phyloP scores from a whole-genome alignment of 2,329 filamentous ascomycete species.

The Sporothrix phasma region DNA sequence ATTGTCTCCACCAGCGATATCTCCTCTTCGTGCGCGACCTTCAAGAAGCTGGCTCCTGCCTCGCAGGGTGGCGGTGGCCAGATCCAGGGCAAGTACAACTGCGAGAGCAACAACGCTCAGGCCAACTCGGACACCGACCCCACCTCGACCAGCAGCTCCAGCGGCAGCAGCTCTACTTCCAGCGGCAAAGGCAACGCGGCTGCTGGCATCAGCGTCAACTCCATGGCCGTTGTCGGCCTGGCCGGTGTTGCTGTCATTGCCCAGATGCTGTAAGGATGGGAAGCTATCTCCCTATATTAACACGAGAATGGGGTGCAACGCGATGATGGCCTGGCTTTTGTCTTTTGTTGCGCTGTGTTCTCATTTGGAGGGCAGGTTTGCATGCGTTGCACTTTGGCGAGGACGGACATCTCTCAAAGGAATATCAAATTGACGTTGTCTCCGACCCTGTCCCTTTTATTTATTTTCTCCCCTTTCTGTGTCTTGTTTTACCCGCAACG shows the following conservation, averaged over 20 bases:
- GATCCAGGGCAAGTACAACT: conserved; percentile 41
- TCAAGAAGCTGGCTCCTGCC: conserved; percentile 36
- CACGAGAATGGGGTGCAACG: not conserved
- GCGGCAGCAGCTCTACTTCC: conserved; percentile 25
- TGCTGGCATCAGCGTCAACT: conserved; percentile 38
- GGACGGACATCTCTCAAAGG: conserved; percentile 2
- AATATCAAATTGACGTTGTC: conserved; percentile 6
- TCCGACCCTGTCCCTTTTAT: not conserved
- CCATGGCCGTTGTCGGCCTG: conserved; percentile 36
- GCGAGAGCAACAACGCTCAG: conserved; percentile 40
- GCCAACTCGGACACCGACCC: conserved; percentile 41
- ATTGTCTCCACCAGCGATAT: conserved; percentile 57
- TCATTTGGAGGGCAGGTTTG: conserved; percentile 3
- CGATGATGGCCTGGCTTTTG: conserved; percentile 2
- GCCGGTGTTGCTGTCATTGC: conserved; percentile 32
- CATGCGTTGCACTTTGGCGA: not conserved
- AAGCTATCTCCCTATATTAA: conserved; percentile 16
- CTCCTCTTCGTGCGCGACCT: conserved; percentile 40
- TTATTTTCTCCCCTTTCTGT: not conserved
- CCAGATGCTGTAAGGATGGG: conserved; percentile 40
- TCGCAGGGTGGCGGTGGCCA: conserved; percentile 31
- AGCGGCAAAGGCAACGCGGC: conserved; percentile 31
- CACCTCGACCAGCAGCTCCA: conserved; percentile 21
- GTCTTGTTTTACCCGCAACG: conserved; percentile 9
- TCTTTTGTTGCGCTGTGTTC: not conserved